Conservation (phyloP, 129 eudicot genomes). For the Daucus carota region DNA sequence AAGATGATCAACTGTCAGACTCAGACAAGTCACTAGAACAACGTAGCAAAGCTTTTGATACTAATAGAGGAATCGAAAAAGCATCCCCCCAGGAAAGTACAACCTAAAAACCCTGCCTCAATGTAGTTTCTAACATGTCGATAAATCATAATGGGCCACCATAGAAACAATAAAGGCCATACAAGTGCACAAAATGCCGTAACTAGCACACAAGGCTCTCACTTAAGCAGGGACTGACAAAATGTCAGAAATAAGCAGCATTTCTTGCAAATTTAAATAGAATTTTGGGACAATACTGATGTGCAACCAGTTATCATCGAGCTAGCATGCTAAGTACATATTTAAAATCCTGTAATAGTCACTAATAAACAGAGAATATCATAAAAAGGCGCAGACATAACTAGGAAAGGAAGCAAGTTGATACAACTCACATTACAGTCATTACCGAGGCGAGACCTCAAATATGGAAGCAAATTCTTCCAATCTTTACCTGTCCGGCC, state of each 20-base stretch:
- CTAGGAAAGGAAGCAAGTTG: neutral
- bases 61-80: neutral
- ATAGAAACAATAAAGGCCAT: neutral
- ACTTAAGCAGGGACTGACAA: neutral
- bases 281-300: neutral
- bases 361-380: neutral
- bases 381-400: neutral
- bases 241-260: neutral
- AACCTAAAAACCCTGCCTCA: neutral
- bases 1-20: neutral
- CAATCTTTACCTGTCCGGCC: slow-evolving; percentile 89
- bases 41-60: neutral
- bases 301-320: neutral
- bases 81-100: neutral
- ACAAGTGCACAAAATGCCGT: neutral
- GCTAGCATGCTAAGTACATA: neutral
- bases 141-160: neutral
- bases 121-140: neutral
- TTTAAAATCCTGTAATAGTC: neutral
- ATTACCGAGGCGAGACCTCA: slow-evolving; percentile 76
- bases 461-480: slow-evolving; percentile 82
- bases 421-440: slow-evolving; percentile 62
- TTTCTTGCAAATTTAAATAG: neutral
- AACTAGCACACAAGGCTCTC: neutral
- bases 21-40: neutral